A percentile compares a stretch with the other conserved stretches of the same genome.
Conservation (phyloP, 371 early-diverging fungal genomes). For the Caulochytrium protostelioides region DNA sequence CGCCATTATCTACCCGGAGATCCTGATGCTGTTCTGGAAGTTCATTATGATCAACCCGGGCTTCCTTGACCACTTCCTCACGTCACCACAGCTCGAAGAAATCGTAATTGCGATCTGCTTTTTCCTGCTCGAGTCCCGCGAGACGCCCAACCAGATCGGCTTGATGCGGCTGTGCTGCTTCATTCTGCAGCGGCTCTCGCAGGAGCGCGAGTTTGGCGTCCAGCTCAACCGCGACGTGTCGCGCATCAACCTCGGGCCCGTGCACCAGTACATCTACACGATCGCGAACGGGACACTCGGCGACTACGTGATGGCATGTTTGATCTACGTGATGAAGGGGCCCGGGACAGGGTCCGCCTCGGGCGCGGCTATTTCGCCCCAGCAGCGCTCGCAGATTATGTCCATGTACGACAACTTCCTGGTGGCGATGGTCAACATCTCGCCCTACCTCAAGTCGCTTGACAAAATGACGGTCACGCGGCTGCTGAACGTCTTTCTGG, state of each 20-base stretch:
- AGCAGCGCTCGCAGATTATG: too few relatives aligned
- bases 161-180: slow-evolving; percentile 56
- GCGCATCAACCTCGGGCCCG: too few relatives aligned
- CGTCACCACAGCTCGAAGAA: too few relatives aligned
- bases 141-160: slow-evolving; percentile 47
- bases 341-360: too few relatives aligned
- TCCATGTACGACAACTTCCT: slow-evolving; percentile 59
- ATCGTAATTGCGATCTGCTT: background rate
- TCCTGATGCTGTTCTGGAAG: slow-evolving; percentile 65
- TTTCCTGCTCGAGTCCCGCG: too few relatives aligned
- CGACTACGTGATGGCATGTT: too few relatives aligned
- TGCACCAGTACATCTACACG: too few relatives aligned
- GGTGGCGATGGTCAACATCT: slow-evolving; percentile 51
- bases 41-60: slow-evolving; percentile 12
- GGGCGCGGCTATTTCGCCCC: too few relatives aligned
- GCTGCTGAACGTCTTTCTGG: slow-evolving; percentile 44
- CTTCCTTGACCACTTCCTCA: too few relatives aligned
- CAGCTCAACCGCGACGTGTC: slow-evolving; percentile 61
- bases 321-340: too few relatives aligned
- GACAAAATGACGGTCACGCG: slow-evolving; percentile 47
- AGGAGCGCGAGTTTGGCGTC: slow-evolving; percentile 48
- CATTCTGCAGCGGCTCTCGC: slow-evolving; percentile 59
- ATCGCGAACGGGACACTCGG: too few relatives aligned
- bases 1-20: slow-evolving; percentile 41
- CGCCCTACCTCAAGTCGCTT: slow-evolving; percentile 51